A percentile compares a stretch with the other conserved stretches of the same genome.
Conservation (phyloP, 2,329 filamentous ascomycete species). For the Chaetomium globosum region DNA sequence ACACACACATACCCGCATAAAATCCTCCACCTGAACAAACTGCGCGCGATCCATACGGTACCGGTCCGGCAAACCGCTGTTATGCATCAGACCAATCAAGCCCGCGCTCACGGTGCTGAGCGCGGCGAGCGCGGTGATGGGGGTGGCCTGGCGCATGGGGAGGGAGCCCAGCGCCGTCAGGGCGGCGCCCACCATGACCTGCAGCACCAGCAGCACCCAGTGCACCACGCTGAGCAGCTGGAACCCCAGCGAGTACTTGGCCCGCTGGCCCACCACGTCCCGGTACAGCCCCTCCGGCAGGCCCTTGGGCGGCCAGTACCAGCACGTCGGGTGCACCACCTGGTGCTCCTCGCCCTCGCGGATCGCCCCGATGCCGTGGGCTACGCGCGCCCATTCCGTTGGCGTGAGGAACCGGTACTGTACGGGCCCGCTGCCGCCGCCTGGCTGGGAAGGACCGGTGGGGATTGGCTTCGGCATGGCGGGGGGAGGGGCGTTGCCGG, state of each 20-base stretch:
- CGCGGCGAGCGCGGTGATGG: slow-evolving; percentile 55
- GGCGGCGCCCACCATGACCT: slow-evolving; percentile 53
- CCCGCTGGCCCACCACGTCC: slow-evolving; percentile 51
- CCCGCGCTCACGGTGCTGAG: slow-evolving; percentile 55
- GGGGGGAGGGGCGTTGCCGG: slow-evolving; percentile 11
- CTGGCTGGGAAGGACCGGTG: slow-evolving; percentile 15
- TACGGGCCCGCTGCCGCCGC: slow-evolving; percentile 6
- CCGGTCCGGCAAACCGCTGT: slow-evolving; percentile 56
- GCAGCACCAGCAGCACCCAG: slow-evolving; percentile 53
- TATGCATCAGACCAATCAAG: slow-evolving; percentile 55
- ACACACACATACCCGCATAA: slow-evolving; percentile 43
- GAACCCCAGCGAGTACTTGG: slow-evolving; percentile 51
- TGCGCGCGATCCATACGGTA: slow-evolving; percentile 55
- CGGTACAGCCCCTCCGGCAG: slow-evolving; percentile 54
- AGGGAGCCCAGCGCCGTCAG: slow-evolving; percentile 55
- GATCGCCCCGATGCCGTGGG: slow-evolving; percentile 52
- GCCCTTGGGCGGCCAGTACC: slow-evolving; percentile 52
- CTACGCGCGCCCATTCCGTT: slow-evolving; percentile 50
- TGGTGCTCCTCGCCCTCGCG: slow-evolving; percentile 49
- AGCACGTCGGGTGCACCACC: slow-evolving; percentile 48
- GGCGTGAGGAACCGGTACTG: slow-evolving; percentile 48
- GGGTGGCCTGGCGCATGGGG: slow-evolving; percentile 43
- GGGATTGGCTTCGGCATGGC: slow-evolving; percentile 14
- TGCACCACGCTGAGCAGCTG: slow-evolving; percentile 48
- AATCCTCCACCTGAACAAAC: slow-evolving; percentile 54